These are phyloP conservation scores for Lactifluus pinguis DNA, from an alignment of 768 basidiomycete genomes.

Conservation along the genomic window DNA sequence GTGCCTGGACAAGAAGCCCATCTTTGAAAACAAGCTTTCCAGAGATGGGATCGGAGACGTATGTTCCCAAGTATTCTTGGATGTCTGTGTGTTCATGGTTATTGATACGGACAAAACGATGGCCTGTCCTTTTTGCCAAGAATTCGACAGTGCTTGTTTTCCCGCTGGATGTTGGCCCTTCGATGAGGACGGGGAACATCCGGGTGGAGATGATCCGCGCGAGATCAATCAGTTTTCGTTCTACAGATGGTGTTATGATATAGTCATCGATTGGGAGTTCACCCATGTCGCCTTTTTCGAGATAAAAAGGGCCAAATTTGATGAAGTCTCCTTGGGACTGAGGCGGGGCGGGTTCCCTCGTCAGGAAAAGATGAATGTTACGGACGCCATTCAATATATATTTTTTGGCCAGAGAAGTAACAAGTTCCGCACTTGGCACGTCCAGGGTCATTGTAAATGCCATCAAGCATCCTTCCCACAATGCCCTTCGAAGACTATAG, in stretches of 20 bases:
- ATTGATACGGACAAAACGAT: constrained; percentile 95
- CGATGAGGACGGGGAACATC: constrained; percentile 90
- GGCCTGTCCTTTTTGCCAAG: constrained; percentile 85
- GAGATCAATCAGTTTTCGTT: constrained; percentile 89
- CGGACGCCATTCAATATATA: constrained; percentile 72
- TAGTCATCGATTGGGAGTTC: constrained; percentile 68
- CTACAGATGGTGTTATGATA: constrained; percentile 92
- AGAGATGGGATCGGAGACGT: constrained; percentile 83
- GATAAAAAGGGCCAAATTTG: constrained; percentile 87
- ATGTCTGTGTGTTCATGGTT: constrained; percentile 99
- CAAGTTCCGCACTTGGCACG: constrained; percentile 52
- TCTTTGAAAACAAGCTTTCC: constrained; percentile 96
- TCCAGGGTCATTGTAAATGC: constrained; percentile 95
- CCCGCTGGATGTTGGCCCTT: constrained; percentile 95
- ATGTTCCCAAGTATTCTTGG: constrained; percentile 96
- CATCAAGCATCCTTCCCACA: constrained; percentile 98
- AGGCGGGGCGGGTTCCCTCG: constrained; percentile 55
- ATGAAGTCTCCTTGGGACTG: constrained; percentile 49
- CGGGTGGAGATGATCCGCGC: constrained; percentile 83
- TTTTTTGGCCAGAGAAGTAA: constrained; percentile 60
- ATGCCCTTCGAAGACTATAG: constrained; percentile 74
- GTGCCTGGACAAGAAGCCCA: constrained; percentile 85
- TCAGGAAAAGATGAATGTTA: constrained; percentile 67
- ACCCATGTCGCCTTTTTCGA: constrained; percentile 66
- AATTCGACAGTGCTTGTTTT: constrained; percentile 98